Conservation (phyloP, 192 early-diverging fungal genomes). For the Coemansia sp. region DNA sequence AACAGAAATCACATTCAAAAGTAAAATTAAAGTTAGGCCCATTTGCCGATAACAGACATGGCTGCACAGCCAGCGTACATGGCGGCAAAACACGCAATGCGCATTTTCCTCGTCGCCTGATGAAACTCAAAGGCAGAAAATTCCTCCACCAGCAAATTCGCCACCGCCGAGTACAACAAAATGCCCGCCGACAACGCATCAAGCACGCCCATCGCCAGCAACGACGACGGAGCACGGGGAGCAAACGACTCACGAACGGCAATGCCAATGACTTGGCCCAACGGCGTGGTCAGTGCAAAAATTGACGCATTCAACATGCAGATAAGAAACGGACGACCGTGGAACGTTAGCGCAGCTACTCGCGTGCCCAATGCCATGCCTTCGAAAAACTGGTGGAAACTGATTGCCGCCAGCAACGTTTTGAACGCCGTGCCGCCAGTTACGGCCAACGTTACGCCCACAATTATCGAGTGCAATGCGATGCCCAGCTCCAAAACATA, state of each 20-base stretch:
- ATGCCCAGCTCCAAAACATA: slow-evolving; percentile 79
- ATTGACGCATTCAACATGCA: slow-evolving; percentile 59
- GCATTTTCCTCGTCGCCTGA: slow-evolving; percentile 19
- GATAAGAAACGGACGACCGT: slow-evolving; percentile 30
- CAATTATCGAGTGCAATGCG: slow-evolving; percentile 72
- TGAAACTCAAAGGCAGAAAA: slow-evolving; percentile 60
- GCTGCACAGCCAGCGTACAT: slow-evolving; percentile 70
- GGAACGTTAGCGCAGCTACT: slow-evolving; percentile 57
- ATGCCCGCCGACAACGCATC: slow-evolving; percentile 81
- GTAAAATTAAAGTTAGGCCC: slow-evolving; percentile 54
- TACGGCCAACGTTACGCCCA: slow-evolving; percentile 68
- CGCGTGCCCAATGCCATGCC: slow-evolving; percentile 75
- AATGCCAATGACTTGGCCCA: slow-evolving; percentile 80
- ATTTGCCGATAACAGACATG: slow-evolving; percentile 80
- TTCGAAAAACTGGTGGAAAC: slow-evolving; percentile 79
- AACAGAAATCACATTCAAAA: no score
- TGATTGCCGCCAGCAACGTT: slow-evolving; percentile 63
- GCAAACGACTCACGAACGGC: slow-evolving; percentile 64
- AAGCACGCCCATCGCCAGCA: slow-evolving; percentile 73
- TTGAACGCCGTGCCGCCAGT: slow-evolving; percentile 58
- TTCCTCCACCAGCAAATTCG: slow-evolving; percentile 72
- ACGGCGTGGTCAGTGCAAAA: slow-evolving; percentile 78
- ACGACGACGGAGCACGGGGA: slow-evolving; percentile 50
- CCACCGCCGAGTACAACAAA: slow-evolving; percentile 73
- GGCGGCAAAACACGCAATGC: slow-evolving; percentile 57